phyloP scores from a whole-genome alignment of 345 rosid genomes.

The Nephelium lappaceum region DNA sequence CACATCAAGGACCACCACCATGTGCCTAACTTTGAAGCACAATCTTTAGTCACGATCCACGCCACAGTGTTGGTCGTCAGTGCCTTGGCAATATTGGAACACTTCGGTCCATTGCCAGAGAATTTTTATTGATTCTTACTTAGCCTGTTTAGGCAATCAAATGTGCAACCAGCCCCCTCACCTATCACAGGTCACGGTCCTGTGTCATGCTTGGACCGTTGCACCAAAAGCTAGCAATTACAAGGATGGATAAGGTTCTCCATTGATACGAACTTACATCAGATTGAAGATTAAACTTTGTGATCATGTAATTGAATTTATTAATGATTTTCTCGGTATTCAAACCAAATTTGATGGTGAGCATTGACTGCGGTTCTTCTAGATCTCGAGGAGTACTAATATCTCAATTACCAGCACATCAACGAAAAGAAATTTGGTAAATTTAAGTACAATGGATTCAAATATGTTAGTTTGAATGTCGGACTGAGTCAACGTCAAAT shows the following conservation, averaged over 20 bases:
- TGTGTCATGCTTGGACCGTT: not conserved
- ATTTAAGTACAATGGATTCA: not conserved
- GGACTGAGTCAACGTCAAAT: not conserved
- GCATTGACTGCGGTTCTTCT: no score
- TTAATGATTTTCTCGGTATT: not conserved
- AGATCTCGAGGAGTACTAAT: no score
- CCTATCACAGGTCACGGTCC: slow-evolving; percentile 7
- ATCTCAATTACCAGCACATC: not conserved
- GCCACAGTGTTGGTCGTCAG: slow-evolving; percentile 14
- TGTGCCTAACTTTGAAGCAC: slow-evolving; percentile 19
- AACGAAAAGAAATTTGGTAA: not conserved
- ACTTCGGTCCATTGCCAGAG: slow-evolving; percentile 5
- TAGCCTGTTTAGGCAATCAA: slow-evolving; percentile 19
- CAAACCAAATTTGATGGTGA: not conserved
- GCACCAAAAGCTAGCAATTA: no score
- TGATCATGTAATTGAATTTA: not conserved
- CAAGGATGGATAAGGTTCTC: not conserved
- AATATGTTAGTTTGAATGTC: not conserved
- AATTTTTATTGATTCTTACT: not conserved
- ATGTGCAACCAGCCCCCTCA: slow-evolving; percentile 8
- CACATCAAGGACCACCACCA: slow-evolving; percentile 35
- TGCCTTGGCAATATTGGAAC: slow-evolving; percentile 10
- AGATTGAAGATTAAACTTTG: not conserved
- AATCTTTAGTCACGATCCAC: slow-evolving; percentile 25
- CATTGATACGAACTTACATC: not conserved